Conservation (phyloP, 2,329 filamentous ascomycete genomes). For the Fonsecaea pedrosoi region DNA sequence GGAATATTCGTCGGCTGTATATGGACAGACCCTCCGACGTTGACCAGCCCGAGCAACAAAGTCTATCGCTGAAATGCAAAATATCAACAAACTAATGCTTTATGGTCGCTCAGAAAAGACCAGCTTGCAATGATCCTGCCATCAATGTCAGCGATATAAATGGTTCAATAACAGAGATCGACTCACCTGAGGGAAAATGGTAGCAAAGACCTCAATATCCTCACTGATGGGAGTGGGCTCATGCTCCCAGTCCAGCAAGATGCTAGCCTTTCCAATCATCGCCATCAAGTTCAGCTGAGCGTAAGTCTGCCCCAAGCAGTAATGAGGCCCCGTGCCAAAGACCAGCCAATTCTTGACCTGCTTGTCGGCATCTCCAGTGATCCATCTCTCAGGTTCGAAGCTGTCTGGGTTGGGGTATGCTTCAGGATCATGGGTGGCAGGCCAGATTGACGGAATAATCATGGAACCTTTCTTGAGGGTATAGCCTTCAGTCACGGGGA, state of each 20-base stretch:
- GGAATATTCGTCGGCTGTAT: not conserved
- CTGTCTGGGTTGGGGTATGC: slow-evolving; percentile 88
- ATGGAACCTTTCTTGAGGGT: slow-evolving; percentile 95
- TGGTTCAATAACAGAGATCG: slow-evolving; percentile 16
- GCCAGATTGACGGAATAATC: slow-evolving; percentile 90
- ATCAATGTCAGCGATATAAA: slow-evolving; percentile 35
- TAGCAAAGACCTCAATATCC: slow-evolving; percentile 97
- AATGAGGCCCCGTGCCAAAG: slow-evolving; percentile 94
- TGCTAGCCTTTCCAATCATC: slow-evolving; percentile 87
- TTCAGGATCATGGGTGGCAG: slow-evolving; percentile 88
- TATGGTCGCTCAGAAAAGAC: slow-evolving; percentile 65
- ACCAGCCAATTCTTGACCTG: slow-evolving; percentile 97
- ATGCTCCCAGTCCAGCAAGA: slow-evolving; percentile 89
- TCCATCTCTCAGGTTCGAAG: slow-evolving; percentile 92
- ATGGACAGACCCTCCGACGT: slow-evolving; percentile 19
- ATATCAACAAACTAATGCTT: slow-evolving; percentile 11
- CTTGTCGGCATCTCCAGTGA: slow-evolving; percentile 84
- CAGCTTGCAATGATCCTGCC: slow-evolving; percentile 81
- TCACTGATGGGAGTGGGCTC: slow-evolving; percentile 82
- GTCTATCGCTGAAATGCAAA: slow-evolving; percentile 30
- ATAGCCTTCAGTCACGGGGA: slow-evolving; percentile 85
- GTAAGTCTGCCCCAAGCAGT: slow-evolving; percentile 93
- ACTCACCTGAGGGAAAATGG: slow-evolving; percentile 93
- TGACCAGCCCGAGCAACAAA: slow-evolving; percentile 1
- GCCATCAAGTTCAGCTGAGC: slow-evolving; percentile 86